Base-by-base conservation (phyloP, 163 green algal species). In the Chloromonas sp. region DNA sequence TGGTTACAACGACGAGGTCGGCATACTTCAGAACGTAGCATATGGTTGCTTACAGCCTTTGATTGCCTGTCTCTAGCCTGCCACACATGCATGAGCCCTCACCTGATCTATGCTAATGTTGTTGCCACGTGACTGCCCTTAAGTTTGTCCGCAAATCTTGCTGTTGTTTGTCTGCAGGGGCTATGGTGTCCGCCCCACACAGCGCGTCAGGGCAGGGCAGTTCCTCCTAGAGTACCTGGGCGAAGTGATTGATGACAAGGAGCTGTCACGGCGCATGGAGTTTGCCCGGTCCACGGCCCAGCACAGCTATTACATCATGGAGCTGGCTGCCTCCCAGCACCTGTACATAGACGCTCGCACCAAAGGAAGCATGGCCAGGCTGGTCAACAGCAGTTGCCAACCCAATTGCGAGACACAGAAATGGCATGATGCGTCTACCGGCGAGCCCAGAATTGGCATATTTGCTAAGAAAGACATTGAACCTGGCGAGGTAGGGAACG, bases 391-490 rank as follows among this genome's bases (percentile, higher is more conserved):
- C 87, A 95, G 89, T 82, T 98, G 96, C 88, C 92, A 95, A 60
- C 95, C 96, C 36, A 98, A 98, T 87, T 98, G 95, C 89, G 94
- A 97, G 90, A 96, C 93, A 3, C 95, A 98, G 82, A 98, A 98
- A 86, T 98, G 96, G 95, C 92, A 92, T 70, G 95, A 98, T 76
- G 93, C 94, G 1, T 88, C 89, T 0, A 97, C 93, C 58, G 92
- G 84, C 0, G 84, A 86, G 74, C 58, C 71, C 62, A 79, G 82
- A 8, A 79, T 89, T 60, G 86, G 86, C 70, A 79, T 86, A 61
- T 89, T 87, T 87, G 89, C 95, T 0, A 86, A 88, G 13, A 87
- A 91, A 1, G 92, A 96, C 84, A 92, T 99, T 14, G 5, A 74
- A 36, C 84, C 88, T 0, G 93, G 92, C 0, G 95, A 97, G 71